A percentile compares a stretch with the other conserved stretches of the same genome.
phyloP scores from a whole-genome alignment of 495 filamentous ascomycete species.

The Penicillium crystallinum region DNA sequence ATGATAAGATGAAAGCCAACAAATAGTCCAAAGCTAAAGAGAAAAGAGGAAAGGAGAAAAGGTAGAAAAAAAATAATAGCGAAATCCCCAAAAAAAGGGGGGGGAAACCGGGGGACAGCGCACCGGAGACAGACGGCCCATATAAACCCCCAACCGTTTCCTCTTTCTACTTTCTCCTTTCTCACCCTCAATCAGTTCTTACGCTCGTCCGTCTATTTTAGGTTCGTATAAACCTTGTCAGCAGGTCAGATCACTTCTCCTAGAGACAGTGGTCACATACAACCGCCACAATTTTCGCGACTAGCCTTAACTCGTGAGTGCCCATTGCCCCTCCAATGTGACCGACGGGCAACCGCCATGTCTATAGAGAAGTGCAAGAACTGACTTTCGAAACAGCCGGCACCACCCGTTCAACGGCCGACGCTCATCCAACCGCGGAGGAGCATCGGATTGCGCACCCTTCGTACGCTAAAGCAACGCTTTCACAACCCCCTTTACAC shows the following conservation, averaged over 20 bases:
- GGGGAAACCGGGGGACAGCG: conserved; percentile 1
- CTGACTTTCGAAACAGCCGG: conserved; percentile 52
- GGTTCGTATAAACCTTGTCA: conserved; percentile 35
- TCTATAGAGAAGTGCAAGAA: neutral
- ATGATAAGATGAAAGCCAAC: neutral
- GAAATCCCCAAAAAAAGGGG: no score
- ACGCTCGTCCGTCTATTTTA: conserved; percentile 5
- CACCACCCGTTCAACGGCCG: conserved; percentile 98
- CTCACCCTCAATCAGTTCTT: neutral
- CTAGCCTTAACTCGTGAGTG: conserved; percentile 47
- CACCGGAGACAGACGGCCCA: conserved; percentile 7
- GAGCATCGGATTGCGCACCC: conserved; percentile 74
- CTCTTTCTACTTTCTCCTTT: conserved; percentile 4
- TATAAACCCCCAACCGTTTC: conserved; percentile 7
- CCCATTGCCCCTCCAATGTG: neutral
- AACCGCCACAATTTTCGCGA: conserved; percentile 49
- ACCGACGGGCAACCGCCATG: neutral
- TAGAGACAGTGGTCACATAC: conserved; percentile 40
- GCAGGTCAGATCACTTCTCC: conserved; percentile 38
- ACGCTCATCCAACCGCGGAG: conserved; percentile 84
- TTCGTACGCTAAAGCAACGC: conserved; percentile 50
- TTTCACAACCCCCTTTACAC: conserved; percentile 11
- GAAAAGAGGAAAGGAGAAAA: neutral
- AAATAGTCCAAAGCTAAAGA: neutral
- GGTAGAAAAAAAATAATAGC: neutral